These are phyloP conservation scores for Epichloe brachyelytri DNA, from an alignment of 2,329 filamentous ascomycete species.

Conservation along the genomic window DNA sequence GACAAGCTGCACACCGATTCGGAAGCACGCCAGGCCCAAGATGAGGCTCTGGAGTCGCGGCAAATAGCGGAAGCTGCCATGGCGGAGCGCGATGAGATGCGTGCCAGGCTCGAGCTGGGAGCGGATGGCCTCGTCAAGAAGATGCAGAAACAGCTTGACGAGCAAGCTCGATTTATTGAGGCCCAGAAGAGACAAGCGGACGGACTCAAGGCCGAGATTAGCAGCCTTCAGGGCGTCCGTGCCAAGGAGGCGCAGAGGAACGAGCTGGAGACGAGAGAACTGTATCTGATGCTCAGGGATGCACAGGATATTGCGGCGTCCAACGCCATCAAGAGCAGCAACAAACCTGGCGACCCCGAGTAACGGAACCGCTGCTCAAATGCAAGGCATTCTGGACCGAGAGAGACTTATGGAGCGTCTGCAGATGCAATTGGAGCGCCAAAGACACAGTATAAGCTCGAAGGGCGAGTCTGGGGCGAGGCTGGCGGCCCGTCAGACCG, in stretches of 20 bases:
- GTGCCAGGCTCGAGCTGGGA: slow-evolving; percentile 73
- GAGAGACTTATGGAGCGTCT: slow-evolving; percentile 86
- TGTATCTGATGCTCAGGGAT: slow-evolving; percentile 96
- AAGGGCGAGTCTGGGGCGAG: slow-evolving; percentile 83
- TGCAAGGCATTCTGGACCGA: slow-evolving; percentile 87
- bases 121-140: slow-evolving; percentile 90
- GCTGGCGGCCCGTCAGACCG: slow-evolving; percentile 77
- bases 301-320: slow-evolving; percentile 92
- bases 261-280: slow-evolving; percentile 87
- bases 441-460: slow-evolving; percentile 94
- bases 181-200: slow-evolving; percentile 79
- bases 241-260: slow-evolving; percentile 88
- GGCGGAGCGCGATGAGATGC: slow-evolving; percentile 93
- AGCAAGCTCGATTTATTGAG: slow-evolving; percentile 82
- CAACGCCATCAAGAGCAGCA: slow-evolving; percentile 50
- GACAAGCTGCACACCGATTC: slow-evolving; percentile 96
- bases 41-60: slow-evolving; percentile 80
- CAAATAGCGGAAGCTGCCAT: slow-evolving; percentile 93
- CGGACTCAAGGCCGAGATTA: slow-evolving; percentile 76
- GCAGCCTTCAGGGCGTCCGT: slow-evolving; percentile 71
- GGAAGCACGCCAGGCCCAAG: slow-evolving; percentile 80
- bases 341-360: slow-evolving; percentile 32
- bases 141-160: slow-evolving; percentile 84
- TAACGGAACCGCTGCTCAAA: slow-evolving; percentile 57
- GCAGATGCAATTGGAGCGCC: slow-evolving; percentile 88